These are phyloP conservation scores for Tulasnella sp. DNA, from an alignment of 768 basidiomycete genomes.

Conservation along the genomic window DNA sequence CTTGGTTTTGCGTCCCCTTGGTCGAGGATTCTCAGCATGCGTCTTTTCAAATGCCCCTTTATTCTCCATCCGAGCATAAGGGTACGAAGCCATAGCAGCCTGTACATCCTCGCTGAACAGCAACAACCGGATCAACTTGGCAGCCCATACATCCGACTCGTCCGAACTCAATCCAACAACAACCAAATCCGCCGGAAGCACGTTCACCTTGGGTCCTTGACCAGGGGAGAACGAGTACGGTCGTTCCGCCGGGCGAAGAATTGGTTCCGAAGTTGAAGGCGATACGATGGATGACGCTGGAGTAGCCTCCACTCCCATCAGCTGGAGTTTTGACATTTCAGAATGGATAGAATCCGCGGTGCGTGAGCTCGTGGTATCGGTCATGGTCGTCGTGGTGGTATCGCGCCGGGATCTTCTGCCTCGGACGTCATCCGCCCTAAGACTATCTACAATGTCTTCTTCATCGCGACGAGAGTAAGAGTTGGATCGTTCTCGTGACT, in stretches of 20 bases:
- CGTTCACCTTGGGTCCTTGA: conserved; percentile 43
- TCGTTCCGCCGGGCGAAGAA: too few species aligned
- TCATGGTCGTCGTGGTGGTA: background rate
- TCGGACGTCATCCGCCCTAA: background rate
- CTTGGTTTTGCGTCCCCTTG: too few species aligned
- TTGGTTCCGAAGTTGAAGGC: too few species aligned
- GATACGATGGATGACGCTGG: too few species aligned
- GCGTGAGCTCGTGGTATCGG: background rate
- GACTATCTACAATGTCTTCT: background rate
- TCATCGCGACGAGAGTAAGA: too few species aligned
- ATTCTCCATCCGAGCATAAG: background rate
- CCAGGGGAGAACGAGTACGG: too few species aligned
- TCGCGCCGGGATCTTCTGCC: background rate
- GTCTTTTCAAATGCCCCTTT: background rate
- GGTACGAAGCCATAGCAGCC: too few species aligned
- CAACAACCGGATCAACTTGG: conserved; percentile 68
- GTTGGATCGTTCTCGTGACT: too few species aligned
- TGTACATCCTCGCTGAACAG: background rate
- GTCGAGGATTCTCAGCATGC: too few species aligned
- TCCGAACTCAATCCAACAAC: conserved; percentile 68
- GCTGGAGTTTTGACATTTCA: too few species aligned
- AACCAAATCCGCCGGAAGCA: conserved; percentile 60
- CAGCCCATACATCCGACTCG: conserved; percentile 56
- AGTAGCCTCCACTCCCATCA: too few species aligned
- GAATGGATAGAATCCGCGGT: background rate